Percentiles rank a stretch among this genome's conserved stretches.
Evolutionary conservation across 1,284 basidiomycete genomes (phyloP).

Genomic region (Moniliella sp.): DNA sequence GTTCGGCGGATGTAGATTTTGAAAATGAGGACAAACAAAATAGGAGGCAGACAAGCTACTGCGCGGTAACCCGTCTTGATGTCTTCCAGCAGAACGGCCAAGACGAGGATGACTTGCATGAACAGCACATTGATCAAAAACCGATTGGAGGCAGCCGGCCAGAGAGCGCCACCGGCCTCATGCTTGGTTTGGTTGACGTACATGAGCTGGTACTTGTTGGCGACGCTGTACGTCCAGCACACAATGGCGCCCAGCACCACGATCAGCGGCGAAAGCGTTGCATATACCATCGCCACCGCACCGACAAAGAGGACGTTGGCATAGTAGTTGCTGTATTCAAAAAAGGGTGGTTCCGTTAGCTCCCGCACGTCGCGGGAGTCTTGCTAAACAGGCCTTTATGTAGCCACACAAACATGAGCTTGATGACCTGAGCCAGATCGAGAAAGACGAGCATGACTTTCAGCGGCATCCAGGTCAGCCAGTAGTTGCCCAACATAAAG

Average conservation of each 20-base stretch:
- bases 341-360: conserved; percentile 80
- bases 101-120: conserved; percentile 28
- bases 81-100: conserved; percentile 15
- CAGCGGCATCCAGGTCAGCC: conserved; percentile 38
- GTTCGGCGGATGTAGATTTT: conserved; percentile 20
- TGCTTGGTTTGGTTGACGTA: conserved; percentile 31
- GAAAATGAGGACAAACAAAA: conserved; percentile 21
- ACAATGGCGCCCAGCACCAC: conserved; percentile 16
- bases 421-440: conserved; percentile 82
- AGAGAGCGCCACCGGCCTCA: conserved; percentile 31
- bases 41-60: conserved; percentile 15
- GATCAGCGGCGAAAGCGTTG: conserved; percentile 20
- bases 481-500: conserved; percentile 24
- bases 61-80: background rate
- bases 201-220: conserved; percentile 33
- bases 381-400: conserved; percentile 64
- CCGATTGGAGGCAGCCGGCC: conserved; percentile 26
- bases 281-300: conserved; percentile 26
- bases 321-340: conserved; percentile 73
- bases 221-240: conserved; percentile 18
- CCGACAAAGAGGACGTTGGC: conserved; percentile 27
- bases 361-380: conserved; percentile 81
- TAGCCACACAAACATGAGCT: conserved; percentile 63
- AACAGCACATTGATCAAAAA: conserved; percentile 23
- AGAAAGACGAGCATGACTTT: conserved; percentile 79